A percentile compares a stretch with the other conserved stretches of the same genome.
Evolutionary conservation across 2,329 filamentous ascomycete species (phyloP).

Genomic region (Hypoxylon sp.): DNA sequence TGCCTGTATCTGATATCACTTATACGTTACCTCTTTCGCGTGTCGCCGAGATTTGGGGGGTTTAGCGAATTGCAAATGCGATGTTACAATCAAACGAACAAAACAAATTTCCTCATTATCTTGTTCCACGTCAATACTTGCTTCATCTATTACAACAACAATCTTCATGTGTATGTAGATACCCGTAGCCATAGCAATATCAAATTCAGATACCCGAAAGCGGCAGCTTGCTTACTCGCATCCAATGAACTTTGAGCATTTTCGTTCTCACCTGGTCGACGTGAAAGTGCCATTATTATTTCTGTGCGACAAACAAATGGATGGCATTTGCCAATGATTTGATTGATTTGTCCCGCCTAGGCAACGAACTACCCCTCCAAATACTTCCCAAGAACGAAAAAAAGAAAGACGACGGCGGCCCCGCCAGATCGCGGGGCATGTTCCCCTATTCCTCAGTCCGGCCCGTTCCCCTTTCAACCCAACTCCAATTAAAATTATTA

Average conservation of each 20-base stretch:
- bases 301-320: conserved; percentile 39
- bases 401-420: conserved; percentile 5
- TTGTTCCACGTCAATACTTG: conserved; percentile 20
- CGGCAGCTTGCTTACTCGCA: conserved; percentile 11
- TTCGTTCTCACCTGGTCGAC: conserved; percentile 21
- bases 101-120: conserved; percentile 13
- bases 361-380: conserved; percentile 33
- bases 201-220: conserved; percentile 22
- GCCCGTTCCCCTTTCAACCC: conserved; percentile 30
- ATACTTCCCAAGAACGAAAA: conserved; percentile 5
- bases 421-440: conserved; percentile 32
- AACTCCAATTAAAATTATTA: conserved; percentile 36
- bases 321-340: conserved; percentile 40
- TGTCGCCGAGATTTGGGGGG: conserved; percentile 25
- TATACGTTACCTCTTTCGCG: conserved; percentile 8
- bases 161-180: conserved; percentile 21
- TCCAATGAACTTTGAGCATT: conserved; percentile 33
- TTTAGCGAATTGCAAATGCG: conserved; percentile 24
- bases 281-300: conserved; percentile 20
- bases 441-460: conserved; percentile 21
- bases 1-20: conserved; percentile 33
- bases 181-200: conserved; percentile 15
- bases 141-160: conserved; percentile 6
- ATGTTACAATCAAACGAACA: conserved; percentile 11
- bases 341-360: conserved; percentile 3